Conservation (phyloP, 1,284 basidiomycete genomes). For the Puccinia polysora region DNA sequence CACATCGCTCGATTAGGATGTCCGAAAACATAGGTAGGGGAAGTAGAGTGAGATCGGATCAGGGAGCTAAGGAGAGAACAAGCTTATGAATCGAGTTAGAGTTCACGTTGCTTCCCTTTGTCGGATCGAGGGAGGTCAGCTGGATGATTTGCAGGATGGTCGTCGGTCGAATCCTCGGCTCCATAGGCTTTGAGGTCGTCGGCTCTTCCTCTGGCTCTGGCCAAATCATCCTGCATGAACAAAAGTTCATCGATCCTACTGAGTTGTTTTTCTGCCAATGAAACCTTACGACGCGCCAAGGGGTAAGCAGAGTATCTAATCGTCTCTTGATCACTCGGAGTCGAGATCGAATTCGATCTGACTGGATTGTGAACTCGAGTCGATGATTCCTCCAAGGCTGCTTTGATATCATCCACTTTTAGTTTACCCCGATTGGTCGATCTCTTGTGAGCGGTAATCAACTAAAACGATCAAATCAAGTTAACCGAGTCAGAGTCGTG, state of each 20-base stretch:
- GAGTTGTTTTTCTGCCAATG: constrained; percentile 36
- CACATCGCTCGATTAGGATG: no score
- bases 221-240: constrained; percentile 43
- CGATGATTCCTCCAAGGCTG: constrained; percentile 18
- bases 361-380: constrained; percentile 32
- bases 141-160: neutral
- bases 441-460: constrained; percentile 31
- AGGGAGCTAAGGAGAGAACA: neutral
- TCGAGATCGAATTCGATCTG: neutral
- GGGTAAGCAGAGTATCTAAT: constrained; percentile 26
- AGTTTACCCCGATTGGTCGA: constrained; percentile 42
- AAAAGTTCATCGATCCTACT: constrained; percentile 41
- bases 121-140: neutral
- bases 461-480: constrained; percentile 1
- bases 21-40: neutral
- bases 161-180: constrained; percentile 10
- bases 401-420: constrained; percentile 42
- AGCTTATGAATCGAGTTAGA: neutral
- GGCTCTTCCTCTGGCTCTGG: constrained; percentile 32
- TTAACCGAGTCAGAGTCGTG: no score
- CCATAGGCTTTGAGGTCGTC: constrained; percentile 42
- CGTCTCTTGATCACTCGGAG: neutral
- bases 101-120: constrained; percentile 10
- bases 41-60: neutral
- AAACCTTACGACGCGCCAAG: constrained; percentile 21